Conservation (phyloP, 164 flowering plant genomes). For the Macadamia tetraphylla region DNA sequence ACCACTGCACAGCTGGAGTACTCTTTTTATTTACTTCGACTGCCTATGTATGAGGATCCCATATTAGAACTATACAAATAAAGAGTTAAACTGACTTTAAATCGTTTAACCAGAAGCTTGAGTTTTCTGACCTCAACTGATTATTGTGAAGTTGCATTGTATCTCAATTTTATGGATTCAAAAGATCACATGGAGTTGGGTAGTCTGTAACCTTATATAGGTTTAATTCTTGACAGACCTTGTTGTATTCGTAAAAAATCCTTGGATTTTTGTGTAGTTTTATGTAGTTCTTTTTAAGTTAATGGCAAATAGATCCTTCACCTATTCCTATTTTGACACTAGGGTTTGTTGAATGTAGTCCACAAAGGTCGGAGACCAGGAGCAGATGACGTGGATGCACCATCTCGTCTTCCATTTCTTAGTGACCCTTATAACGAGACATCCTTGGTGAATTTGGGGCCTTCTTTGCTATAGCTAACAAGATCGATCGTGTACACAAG, state of each 20-base stretch:
- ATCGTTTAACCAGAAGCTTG: too few relatives aligned
- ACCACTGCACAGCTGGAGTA: not conserved
- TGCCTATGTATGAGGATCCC: too few relatives aligned
- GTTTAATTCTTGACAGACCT: too few relatives aligned
- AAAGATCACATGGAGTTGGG: too few relatives aligned
- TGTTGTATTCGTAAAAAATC: too few relatives aligned
- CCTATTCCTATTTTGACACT: constrained; percentile 15
- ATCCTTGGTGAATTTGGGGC: constrained; percentile 83
- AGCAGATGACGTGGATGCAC: constrained; percentile 85
- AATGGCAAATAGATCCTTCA: not conserved
- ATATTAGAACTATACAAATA: not conserved
- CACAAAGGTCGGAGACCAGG: constrained; percentile 78
- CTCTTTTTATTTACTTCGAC: not conserved
- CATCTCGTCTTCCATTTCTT: constrained; percentile 82
- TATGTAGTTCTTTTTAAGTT: not conserved
- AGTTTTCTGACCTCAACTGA: too few relatives aligned
- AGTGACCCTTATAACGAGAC: constrained; percentile 71
- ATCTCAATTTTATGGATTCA: too few relatives aligned
- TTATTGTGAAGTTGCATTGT: too few relatives aligned
- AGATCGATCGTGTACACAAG: constrained; percentile 84
- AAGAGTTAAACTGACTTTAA: not conserved
- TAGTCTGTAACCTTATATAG: too few relatives aligned
- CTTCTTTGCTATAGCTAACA: constrained; percentile 79
- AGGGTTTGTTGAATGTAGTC: constrained; percentile 43
- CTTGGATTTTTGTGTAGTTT: too few relatives aligned